Evolutionary conservation across 805 yeast genomes (phyloP), one percentile per base, ranked within the genome.

Genomic region (Pichia exigua): DNA sequence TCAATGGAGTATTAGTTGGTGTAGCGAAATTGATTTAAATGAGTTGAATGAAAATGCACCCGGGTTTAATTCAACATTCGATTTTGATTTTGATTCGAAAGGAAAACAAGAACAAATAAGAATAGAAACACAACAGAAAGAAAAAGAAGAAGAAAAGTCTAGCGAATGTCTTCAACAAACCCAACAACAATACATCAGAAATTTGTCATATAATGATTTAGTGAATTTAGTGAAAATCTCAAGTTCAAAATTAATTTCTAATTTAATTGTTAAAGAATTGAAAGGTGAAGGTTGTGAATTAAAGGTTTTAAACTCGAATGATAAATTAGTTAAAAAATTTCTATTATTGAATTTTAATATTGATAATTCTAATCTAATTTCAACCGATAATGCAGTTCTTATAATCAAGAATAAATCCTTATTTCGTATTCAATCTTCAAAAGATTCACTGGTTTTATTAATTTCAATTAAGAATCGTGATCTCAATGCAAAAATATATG

Each of bases 1-100:
- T 7, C 78, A 74, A 49, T 79, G 85, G 83, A 67, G 70, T 26
- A 63, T 79, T n/a, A 73, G 73, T 48, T 79, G 82, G 83, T 66
- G 70, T 18, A 74, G 73, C 46, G 61, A 66, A 17, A 54, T 63
- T 7, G 30, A 55, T 24, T n/a, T 59, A 5, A 46, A 48, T 42
- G 54, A 51, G 24, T 24, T 51, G 17, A 47, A 45, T 39, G 45
- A 51, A n/a, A 20, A 38, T 21, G 39, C 47, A 17, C 28, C 42
- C 1, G 49, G 27, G 17, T 17, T 46, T 13, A 20, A 46, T 21
- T 21, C 43, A 8, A 35, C 27, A 4, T 27, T 18, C 17, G 4
- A 45, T 9, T 17, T 40, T 20, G 28, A 39, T 11, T 26, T 12
- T 15, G 15, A 11, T 13, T 22, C 48, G n/a, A 18, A 35, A n/a